Conservation (phyloP, 306 rosid genomes). For the Hippophae gyantsensis region DNA sequence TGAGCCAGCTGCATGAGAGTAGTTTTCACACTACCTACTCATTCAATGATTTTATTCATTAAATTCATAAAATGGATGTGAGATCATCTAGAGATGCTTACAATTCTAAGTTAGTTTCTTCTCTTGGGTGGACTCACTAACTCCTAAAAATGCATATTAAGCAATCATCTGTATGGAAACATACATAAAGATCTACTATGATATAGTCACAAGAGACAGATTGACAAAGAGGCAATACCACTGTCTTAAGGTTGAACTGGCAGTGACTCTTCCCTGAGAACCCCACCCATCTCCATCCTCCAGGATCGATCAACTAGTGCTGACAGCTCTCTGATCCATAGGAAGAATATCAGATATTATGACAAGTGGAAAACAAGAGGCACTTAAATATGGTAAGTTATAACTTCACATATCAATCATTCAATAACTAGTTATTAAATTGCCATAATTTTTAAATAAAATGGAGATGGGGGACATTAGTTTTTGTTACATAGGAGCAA, state of each 20-base stretch:
- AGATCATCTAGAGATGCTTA: neutral
- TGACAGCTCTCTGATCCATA: constrained; percentile 58
- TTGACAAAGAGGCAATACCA: constrained; percentile 24
- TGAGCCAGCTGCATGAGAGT: neutral
- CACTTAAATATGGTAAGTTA: neutral
- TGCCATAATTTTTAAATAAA: constrained; percentile 3
- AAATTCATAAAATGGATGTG: neutral
- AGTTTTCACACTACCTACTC: neutral
- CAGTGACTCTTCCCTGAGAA: constrained; percentile 56
- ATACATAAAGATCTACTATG: constrained; percentile 18
- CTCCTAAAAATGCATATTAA: constrained; percentile 2
- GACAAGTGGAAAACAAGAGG: constrained; percentile 11
- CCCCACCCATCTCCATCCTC: constrained; percentile 92
- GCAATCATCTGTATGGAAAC: constrained; percentile 15
- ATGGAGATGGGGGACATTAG: neutral
- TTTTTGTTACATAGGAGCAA: neutral
- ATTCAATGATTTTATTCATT: no score
- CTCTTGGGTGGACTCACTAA: neutral
- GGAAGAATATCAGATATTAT: constrained; percentile 15
- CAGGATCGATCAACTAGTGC: constrained; percentile 72
- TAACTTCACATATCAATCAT: neutral
- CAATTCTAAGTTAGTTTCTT: neutral
- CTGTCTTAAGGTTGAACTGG: constrained; percentile 24
- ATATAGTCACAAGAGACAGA: constrained; percentile 37
- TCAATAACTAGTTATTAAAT: neutral